Base-by-base conservation (phyloP, 129 eudicot species). In the Chrysanthemum seticuspe region DNA sequence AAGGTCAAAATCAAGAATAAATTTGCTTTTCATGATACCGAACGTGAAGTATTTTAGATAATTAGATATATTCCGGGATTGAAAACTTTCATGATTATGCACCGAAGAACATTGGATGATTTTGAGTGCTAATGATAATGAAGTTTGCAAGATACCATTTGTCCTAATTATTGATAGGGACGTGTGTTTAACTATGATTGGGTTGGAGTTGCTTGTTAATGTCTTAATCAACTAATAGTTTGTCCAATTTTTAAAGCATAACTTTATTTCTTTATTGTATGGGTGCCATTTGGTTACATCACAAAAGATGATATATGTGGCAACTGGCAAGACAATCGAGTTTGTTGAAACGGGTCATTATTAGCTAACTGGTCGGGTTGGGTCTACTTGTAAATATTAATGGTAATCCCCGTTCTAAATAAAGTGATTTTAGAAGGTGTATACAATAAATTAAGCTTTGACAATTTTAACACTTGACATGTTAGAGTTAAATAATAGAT, bases 51-150 rank as follows among this genome's bases (percentile, higher is more conserved):
- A 40, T 40, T 40, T 40, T 40, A 7, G 47, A 40, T 62, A 59
- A 74, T 78, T 76, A 58, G 63, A 36, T 49, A 60, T 40, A 68
- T 68, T 70, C 13, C 13, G 69, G 61, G 80, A 47, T 68, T 48
- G 73, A 72, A 71, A 78, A 73, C 73, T 25, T 78, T 47, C 73
- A 78, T 78, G 73, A 78, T 78, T 65, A 71, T 70, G 53, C 81
- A 62, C 75, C 25, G 27, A 76, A 61, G 75, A 68, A 50, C 51
- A 60, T 68, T 49, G 70, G 81, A 29, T 76, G 81, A 68, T 50
- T 47, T 76, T 13, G 75, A 68, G 70, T 60, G 4, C 64, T 53
- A 70, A 62, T 77, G 19, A 77, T 77, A 52, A 48, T 40, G 47
- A 40, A 73, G 78, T 78, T 72, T 72, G 68, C 56, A 57, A 78